These are phyloP conservation scores for Aspergillus vadensis DNA, from an alignment of 2,329 filamentous ascomycete species.

Conservation along the genomic window DNA sequence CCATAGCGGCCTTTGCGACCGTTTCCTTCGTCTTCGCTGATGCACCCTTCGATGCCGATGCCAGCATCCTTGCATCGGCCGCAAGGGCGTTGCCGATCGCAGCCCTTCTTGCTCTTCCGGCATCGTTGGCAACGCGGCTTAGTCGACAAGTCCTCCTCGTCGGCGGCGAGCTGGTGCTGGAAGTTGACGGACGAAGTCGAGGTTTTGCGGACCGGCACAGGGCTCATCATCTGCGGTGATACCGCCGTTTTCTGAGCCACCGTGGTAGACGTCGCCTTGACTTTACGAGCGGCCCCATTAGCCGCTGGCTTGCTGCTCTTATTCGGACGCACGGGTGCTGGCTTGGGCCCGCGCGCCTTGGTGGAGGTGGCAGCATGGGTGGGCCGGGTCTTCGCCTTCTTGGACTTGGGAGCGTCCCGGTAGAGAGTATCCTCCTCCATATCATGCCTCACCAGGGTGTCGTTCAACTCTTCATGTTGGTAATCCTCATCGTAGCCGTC, in stretches of 20 bases:
- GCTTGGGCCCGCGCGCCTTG: slow-evolving; percentile 35
- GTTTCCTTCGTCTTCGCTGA: slow-evolving; percentile 97
- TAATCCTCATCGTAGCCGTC: slow-evolving; percentile 60
- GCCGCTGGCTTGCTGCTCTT: slow-evolving; percentile 41
- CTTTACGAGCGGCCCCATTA: slow-evolving; percentile 39
- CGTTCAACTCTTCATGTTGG: slow-evolving; percentile 56
- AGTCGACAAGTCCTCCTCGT: slow-evolving; percentile 88
- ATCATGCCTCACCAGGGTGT: slow-evolving; percentile 57
- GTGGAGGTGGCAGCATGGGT: slow-evolving; percentile 35
- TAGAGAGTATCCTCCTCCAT: slow-evolving; percentile 49
- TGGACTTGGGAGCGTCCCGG: slow-evolving; percentile 47
- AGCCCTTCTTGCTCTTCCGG: slow-evolving; percentile 99
- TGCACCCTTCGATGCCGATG: slow-evolving; percentile 86
- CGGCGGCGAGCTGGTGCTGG: slow-evolving; percentile 62
- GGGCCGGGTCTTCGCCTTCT: slow-evolving; percentile 56
- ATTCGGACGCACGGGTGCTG: slow-evolving; percentile 27
- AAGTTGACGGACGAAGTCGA: slow-evolving; percentile 62
- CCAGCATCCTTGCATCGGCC: slow-evolving; percentile 95
- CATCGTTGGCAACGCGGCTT: slow-evolving; percentile 98
- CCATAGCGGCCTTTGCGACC: slow-evolving; percentile 92
- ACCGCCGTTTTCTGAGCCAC: slow-evolving; percentile 45
- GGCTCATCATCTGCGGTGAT: slow-evolving; percentile 34
- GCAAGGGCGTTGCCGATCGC: slow-evolving; percentile 93
- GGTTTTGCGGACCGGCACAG: slow-evolving; percentile 57
- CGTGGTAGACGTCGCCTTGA: slow-evolving; percentile 32